Base-by-base conservation (phyloP, 2,329 filamentous ascomycete species). In the Tolypocladium tropicale region DNA sequence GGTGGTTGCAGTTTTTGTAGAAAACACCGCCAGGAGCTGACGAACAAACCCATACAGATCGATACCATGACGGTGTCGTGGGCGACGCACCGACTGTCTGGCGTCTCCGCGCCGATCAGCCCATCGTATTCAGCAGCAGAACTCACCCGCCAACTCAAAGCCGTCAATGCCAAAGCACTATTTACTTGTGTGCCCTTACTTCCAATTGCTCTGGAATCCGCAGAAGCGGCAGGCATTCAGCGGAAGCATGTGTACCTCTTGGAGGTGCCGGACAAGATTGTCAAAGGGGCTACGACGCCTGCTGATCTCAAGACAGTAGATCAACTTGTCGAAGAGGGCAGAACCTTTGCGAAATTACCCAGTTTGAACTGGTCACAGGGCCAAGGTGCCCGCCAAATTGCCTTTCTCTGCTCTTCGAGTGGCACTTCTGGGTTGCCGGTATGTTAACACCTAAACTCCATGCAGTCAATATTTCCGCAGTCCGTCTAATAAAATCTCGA, bases 381-480 rank as follows among this genome's bases (percentile, higher is more conserved):
- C 0, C 79, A 86, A 58, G 84, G 82, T 6, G 77, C 78, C 52
- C 80, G 79, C 56, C 81, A 83, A 61, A 82, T 82, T 9, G 84
- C 87, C 0, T 90, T 87, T 64, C 73, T 91, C 55, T 89, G 85
- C 71, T 90, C 87, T 66, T 88, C 84, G 0, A 87, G 83, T 64
- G 87, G 87, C 11, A 90, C 87, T 2, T 88, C 85, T 5, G 87
- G 87, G 3, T 70, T 89, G 49, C 86, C 86, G 30, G 83, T 85
- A 34, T 0, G 30, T 37, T 12, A 58, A 32, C 25, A 5, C 12
- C 25, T 7, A 6, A 9, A 10, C 3, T 4, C 46, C 1, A 5
- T 21, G n/a, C 1, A 32, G 12, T 11, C 1, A n/a, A 12, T 1
- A 4, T 32, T 11, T 5, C 2, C 18, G 2, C 6, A 4, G 16